phyloP scores from a whole-genome alignment of 495 filamentous ascomycete species.

The Acidomyces sp. region DNA sequence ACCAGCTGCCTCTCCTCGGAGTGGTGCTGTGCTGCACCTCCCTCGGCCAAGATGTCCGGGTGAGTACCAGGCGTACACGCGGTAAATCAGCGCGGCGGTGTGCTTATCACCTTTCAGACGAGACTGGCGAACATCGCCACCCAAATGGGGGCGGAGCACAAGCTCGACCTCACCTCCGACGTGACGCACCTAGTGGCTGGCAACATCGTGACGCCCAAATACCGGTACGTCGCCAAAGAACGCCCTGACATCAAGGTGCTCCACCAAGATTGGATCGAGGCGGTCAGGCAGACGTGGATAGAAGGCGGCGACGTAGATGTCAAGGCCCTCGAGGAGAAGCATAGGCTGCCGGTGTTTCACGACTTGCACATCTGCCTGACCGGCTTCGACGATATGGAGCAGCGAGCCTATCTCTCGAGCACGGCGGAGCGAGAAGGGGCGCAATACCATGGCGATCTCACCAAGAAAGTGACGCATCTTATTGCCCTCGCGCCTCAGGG shows the following conservation, averaged over 20 bases:
- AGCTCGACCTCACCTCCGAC: conserved; percentile 85
- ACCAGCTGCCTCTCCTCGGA: conserved; percentile 51
- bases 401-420: conserved; percentile 54
- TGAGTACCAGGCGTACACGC: conserved; percentile 33
- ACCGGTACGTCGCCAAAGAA: conserved; percentile 85
- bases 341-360: conserved; percentile 47
- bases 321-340: conserved; percentile 45
- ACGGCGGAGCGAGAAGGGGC: conserved; percentile 56
- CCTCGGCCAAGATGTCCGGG: conserved; percentile 66
- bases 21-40: conserved; percentile 87
- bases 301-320: conserved; percentile 63
- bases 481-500: conserved; percentile 67
- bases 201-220: conserved; percentile 76
- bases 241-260: conserved; percentile 73
- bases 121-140: conserved; percentile 52
- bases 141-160: conserved; percentile 77
- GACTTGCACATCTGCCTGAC: conserved; percentile 73
- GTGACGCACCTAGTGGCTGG: conserved; percentile 92
- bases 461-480: conserved; percentile 71
- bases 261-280: conserved; percentile 67
- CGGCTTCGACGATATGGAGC: conserved; percentile 65
- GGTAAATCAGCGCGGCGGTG: neutral
- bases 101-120: conserved; percentile 35
- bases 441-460: conserved; percentile 72
- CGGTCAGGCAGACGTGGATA: conserved; percentile 70